A percentile compares a stretch with the other conserved stretches of the same genome.
Conservation (phyloP, 1,284 basidiomycete genomes). For the Mycena sp. region DNA sequence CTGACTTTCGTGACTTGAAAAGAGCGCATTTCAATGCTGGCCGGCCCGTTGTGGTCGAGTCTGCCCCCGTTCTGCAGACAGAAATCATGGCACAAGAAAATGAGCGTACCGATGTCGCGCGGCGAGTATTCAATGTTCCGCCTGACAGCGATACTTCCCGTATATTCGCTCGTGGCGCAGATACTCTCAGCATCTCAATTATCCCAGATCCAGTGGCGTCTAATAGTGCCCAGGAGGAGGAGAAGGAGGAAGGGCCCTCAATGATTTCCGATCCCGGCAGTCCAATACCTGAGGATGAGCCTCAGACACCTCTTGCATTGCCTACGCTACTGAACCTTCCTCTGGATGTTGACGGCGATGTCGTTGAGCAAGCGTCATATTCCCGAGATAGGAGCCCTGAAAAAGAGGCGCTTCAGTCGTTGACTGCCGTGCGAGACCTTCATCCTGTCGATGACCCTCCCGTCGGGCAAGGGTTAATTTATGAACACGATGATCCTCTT, state of each 20-base stretch:
- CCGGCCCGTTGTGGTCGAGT: too few relatives aligned
- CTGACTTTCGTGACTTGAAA: not conserved
- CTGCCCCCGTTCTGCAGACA: not conserved
- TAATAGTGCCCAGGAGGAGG: not conserved
- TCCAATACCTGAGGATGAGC: constrained; percentile 20
- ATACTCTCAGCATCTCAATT: not conserved
- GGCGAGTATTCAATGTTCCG: too few relatives aligned
- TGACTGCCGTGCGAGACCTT: too few relatives aligned
- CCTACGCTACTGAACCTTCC: constrained; percentile 17
- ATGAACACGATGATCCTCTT: too few relatives aligned
- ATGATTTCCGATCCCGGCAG: too few relatives aligned
- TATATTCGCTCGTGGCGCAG: not conserved
- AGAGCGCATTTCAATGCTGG: not conserved
- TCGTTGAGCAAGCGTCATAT: not conserved
- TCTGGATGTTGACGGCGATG: not conserved
- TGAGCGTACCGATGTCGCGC: too few relatives aligned
- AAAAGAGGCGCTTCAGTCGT: too few relatives aligned
- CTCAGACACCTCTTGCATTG: constrained; percentile 23
- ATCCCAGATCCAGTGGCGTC: not conserved
- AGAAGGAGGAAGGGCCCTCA: not conserved
- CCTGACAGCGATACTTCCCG: not conserved
- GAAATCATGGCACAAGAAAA: not conserved
- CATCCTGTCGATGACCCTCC: too few relatives aligned
- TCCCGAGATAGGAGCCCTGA: too few relatives aligned
- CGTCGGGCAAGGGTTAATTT: too few relatives aligned